These are phyloP conservation scores for Aspergillus conjunctus DNA, from an alignment of 495 filamentous ascomycete genomes.

Conservation along the genomic window DNA sequence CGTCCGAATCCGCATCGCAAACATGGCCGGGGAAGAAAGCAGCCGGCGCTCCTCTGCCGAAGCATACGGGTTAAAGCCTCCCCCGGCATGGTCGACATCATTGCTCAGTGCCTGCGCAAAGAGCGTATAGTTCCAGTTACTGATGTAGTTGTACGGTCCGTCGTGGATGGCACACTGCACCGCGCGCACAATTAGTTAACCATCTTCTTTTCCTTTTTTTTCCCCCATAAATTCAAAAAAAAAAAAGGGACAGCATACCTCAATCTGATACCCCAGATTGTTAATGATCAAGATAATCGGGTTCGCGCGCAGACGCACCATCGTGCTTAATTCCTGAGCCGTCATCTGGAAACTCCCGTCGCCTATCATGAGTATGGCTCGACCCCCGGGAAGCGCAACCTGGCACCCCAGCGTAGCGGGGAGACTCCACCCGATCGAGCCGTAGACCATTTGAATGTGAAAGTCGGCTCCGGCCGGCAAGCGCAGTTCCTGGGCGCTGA, in stretches of 20 bases:
- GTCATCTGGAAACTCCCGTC: conserved; percentile 76
- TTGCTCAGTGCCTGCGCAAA: conserved; percentile 9
- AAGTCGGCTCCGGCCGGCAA: conserved; percentile 12
- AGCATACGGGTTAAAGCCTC: not conserved
- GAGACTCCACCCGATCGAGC: conserved; percentile 21
- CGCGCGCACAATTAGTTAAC: too few relatives aligned
- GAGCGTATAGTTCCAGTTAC: conserved; percentile 21
- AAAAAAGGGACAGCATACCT: conserved; percentile 28
- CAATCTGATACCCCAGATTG: conserved; percentile 69
- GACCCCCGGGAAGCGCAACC: conserved; percentile 35
- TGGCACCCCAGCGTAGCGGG: conserved; percentile 18
- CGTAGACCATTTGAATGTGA: conserved; percentile 21
- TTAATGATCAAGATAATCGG: conserved; percentile 70
- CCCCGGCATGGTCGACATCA: not conserved
- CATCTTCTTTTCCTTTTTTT: too few relatives aligned
- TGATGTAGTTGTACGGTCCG: conserved; percentile 24
- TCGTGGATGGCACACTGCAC: conserved; percentile 23
- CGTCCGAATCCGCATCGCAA: conserved; percentile 15
- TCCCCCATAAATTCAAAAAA: too few relatives aligned
- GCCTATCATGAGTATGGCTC: conserved; percentile 66
- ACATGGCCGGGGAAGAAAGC: conserved; percentile 4
- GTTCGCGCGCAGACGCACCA: conserved; percentile 62
- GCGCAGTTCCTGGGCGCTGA: conserved; percentile 6
- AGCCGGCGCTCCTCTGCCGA: not conserved
- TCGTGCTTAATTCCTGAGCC: conserved; percentile 68